These are phyloP conservation scores for Sporobolomyces pararoseus DNA, from an alignment of 768 basidiomycete species.

Conservation along the genomic window DNA sequence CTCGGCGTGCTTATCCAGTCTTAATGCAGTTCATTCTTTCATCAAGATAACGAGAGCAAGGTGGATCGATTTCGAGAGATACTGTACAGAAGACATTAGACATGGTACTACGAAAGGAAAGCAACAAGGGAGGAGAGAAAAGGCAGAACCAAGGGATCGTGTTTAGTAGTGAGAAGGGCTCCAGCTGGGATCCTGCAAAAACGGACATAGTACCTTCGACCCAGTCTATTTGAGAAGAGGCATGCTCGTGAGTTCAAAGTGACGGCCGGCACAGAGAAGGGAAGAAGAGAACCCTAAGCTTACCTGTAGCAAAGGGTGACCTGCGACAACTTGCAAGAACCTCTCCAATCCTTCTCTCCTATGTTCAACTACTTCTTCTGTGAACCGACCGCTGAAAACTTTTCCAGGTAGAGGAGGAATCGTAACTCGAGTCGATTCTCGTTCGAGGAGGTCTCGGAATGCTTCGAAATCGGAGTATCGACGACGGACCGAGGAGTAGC, in stretches of 20 bases:
- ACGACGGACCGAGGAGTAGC: constrained; percentile 80
- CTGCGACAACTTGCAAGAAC: constrained; percentile 92
- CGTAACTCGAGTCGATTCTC: constrained; percentile 94
- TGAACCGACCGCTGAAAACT: constrained; percentile 96
- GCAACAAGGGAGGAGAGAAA: neutral
- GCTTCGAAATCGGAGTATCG: constrained; percentile 93
- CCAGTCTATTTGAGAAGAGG: constrained; percentile 41
- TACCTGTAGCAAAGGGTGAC: constrained; percentile 92
- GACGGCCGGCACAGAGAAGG: neutral
- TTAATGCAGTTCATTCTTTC: too few species aligned
- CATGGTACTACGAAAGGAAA: neutral
- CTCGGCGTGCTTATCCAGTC: too few species aligned
- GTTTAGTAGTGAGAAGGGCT: constrained; percentile 38
- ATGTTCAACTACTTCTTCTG: constrained; percentile 91
- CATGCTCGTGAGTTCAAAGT: neutral
- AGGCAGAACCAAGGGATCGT: neutral
- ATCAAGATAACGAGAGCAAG: too few species aligned
- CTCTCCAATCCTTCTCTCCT: constrained; percentile 88
- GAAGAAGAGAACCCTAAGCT: constrained; percentile 43
- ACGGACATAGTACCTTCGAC: constrained; percentile 41
- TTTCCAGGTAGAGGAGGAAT: constrained; percentile 96
- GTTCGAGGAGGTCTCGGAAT: constrained; percentile 94
- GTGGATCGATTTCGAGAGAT: neutral
- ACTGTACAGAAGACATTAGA: neutral
- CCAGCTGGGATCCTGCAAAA: constrained; percentile 45